Base-by-base conservation (phyloP, 2,329 filamentous ascomycete species). In the Xylariaceae sp. region DNA sequence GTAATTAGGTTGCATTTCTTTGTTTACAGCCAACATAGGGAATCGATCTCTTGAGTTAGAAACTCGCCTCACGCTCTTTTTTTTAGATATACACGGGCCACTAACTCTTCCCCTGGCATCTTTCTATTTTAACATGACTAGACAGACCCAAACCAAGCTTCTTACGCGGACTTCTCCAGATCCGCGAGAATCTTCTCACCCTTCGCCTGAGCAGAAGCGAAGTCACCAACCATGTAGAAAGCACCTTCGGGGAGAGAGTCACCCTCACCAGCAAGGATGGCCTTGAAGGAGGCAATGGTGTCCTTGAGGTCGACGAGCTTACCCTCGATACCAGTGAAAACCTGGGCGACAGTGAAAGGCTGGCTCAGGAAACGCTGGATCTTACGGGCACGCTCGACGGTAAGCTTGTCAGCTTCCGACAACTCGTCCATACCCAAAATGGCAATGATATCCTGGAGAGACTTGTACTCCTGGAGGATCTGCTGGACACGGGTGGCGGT, bases 381-480 rank as follows among this genome's bases (percentile, higher is more conserved):
- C 87, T 97, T 97, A 85, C 94, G 93, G 80, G 94, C 94, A 88
- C 94, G 94, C 89, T 99, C 94, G 85, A 99, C 94, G 72, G 94
- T 97, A 74, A 99, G 88, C 89, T 99, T 97, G 81, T 99, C 94
- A 73, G 90, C 89, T 85, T 97, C 94, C 68, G 94, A 97, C 81
- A 99, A 82, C 79, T 99, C 94, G 80, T 99, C 94, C 94, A 99
- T 97, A 88, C 93, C 93, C 77, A 97, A 82, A 92, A 99, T 99
- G 80, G 94, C 94, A 85, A 97, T 97, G 88, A 99, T 99, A 84
- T 99, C 94, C 84, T 99, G 94, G 70, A 99, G 91, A 68, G 93
- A 97, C 90, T 97, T 97, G 90, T 99, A 99, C 86, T 97, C 94
- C 83, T 99, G 94, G 77, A 99, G 88, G 81, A 97, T 97, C 83